Base-by-base conservation (phyloP, 2,329 filamentous ascomycete genomes). In the Aspergillus sp. region DNA sequence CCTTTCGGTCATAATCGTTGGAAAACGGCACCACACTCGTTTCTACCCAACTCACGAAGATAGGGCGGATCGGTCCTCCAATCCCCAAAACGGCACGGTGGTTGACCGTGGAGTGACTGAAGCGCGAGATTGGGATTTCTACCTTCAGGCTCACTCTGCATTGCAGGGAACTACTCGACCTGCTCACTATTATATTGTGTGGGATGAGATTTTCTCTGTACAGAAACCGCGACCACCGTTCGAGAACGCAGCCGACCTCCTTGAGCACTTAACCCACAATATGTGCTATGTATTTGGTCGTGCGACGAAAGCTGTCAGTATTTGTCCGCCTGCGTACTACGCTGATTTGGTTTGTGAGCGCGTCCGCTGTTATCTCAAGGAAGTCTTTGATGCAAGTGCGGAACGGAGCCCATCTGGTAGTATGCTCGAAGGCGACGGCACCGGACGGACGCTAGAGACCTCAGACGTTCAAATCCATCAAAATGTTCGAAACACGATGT, bases 321-420 rank as follows among this genome's bases (percentile, higher is more conserved):
- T 96, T 63, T 95, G 89, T 65, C 91, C 93, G 0, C 90, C 92
- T 0, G 92, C 91, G 0, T 96, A 96, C 78, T 96, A 96, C 68
- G 92, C 93, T 0, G 92, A 96, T 71, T 80, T 96, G 26, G 84
- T 93, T 2, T 95, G 90, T 69, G 89, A 91, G n/a, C n/a, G n/a
- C n/a, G n/a, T n/a, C n/a, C n/a, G n/a, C n/a, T n/a, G n/a, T n/a
- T n/a, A n/a, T n/a, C n/a, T n/a, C n/a, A n/a, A n/a, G n/a, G n/a
- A n/a, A n/a, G n/a, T n/a, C n/a, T n/a, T n/a, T n/a, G n/a, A n/a
- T n/a, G n/a, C n/a, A n/a, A n/a, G n/a, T n/a, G n/a, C n/a, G n/a
- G n/a, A n/a, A n/a, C n/a, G n/a, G n/a, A n/a, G n/a, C n/a, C n/a
- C n/a, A n/a, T n/a, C n/a, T n/a, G n/a, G n/a, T n/a, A n/a, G n/a